These are phyloP conservation scores for Jimgerdemannia flammicorona DNA, from an alignment of 192 early-diverging fungal genomes.

Conservation along the genomic window DNA sequence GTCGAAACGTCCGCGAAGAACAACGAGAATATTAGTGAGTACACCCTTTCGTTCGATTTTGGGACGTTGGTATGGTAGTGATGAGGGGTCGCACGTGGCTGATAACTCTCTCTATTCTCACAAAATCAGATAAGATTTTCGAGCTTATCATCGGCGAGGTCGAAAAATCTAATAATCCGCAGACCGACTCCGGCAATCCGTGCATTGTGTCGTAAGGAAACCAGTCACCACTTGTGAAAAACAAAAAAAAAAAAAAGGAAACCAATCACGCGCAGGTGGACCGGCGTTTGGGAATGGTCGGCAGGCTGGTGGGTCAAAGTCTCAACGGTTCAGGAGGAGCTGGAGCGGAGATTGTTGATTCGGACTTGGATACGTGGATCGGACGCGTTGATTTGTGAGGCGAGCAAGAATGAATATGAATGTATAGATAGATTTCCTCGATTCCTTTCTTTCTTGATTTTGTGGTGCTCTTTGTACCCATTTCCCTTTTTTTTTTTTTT, in stretches of 20 bases:
- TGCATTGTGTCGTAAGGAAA: background rate
- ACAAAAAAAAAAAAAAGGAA: no score
- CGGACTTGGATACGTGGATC: no score
- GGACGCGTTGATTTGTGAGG: no score
- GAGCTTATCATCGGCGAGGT: conserved; percentile 82
- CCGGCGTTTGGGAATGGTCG: background rate
- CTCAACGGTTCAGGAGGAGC: background rate
- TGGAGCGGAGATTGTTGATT: background rate
- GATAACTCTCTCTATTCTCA: conserved; percentile 1
- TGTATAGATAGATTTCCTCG: background rate
- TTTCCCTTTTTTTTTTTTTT: background rate
- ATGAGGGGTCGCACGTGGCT: background rate
- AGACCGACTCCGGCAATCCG: background rate
- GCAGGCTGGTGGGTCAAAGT: background rate
- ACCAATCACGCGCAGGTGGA: background rate
- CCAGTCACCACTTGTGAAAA: no score
- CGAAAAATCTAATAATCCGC: conserved; percentile 62
- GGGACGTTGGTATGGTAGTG: background rate
- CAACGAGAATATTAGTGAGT: conserved; percentile 79
- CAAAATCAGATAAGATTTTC: conserved; percentile 57
- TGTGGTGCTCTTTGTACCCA: background rate
- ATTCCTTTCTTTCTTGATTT: no score
- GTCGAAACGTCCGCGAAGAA: conserved; percentile 92
- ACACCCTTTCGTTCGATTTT: background rate
- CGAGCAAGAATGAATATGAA: background rate